A percentile compares a stretch with the other conserved stretches of the same genome.
Conservation (phyloP, 768 basidiomycete species). For the Phylloporus sp. region DNA sequence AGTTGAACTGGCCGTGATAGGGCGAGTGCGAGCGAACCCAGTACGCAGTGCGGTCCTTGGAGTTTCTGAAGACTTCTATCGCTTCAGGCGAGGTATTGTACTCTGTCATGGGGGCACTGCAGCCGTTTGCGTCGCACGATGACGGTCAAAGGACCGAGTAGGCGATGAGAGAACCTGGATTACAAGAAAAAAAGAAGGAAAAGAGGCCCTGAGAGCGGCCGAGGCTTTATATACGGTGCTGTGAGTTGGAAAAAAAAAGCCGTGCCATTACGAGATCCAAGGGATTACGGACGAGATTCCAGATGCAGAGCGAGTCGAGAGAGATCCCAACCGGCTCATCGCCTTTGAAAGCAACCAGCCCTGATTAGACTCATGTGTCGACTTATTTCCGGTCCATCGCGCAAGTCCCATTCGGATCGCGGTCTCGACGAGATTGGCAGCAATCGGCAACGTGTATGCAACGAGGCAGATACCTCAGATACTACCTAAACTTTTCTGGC, state of each 20-base stretch:
- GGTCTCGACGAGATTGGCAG: slow-evolving; percentile 27
- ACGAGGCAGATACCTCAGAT: slow-evolving; percentile 25
- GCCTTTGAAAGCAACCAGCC: slow-evolving; percentile 15
- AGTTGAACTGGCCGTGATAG: slow-evolving; percentile 37
- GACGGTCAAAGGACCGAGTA: not conserved
- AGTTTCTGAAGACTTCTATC: slow-evolving; percentile 49
- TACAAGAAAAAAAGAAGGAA: slow-evolving; percentile 5
- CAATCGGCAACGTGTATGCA: slow-evolving; percentile 25
- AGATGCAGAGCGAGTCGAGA: no score
- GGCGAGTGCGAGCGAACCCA: slow-evolving; percentile 54
- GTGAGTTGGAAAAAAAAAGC: slow-evolving; percentile 15
- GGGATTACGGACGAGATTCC: slow-evolving; percentile 17
- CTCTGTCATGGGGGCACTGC: slow-evolving; percentile 49
- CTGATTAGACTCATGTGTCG: slow-evolving; percentile 24
- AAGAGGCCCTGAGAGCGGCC: not conserved
- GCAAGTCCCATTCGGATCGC: slow-evolving; percentile 13
- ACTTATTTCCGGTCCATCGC: slow-evolving; percentile 28
- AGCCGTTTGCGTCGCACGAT: not conserved
- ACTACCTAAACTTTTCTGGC: not conserved
- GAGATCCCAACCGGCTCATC: slow-evolving; percentile 10
- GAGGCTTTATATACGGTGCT: slow-evolving; percentile 24
- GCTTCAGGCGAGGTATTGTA: slow-evolving; percentile 57
- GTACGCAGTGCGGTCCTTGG: slow-evolving; percentile 56
- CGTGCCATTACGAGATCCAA: slow-evolving; percentile 26
- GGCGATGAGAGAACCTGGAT: not conserved